Base-by-base conservation (phyloP, 257 asterid species). In the Cynanchum wilfordii region DNA sequence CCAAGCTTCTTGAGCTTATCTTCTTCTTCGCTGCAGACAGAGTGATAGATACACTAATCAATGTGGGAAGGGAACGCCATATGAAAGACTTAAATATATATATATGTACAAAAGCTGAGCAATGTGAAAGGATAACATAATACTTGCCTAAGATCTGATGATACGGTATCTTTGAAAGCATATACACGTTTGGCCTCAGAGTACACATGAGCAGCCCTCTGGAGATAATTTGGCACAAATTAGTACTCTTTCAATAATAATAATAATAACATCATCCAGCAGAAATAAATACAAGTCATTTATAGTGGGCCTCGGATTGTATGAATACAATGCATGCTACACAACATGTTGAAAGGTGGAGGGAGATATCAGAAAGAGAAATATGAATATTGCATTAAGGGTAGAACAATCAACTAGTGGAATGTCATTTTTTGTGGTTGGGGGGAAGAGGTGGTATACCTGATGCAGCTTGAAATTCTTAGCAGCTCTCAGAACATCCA, bases 161-260 rank as follows among this genome's bases (percentile, higher is more conserved):
- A 81, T 49, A 92, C 99, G 0, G 93, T 77, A 72, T 95, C 97
- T 82, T 86, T 92, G 84, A 95, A 95, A 70, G 93, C 93, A 70
- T 84, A 84, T 24, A 95, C 99, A 16, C 99, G 97, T 54, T 86
- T 90, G 77, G 96, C 96, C 83, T 95, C 99, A 5, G 99, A 88
- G 80, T 86, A 95, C 8, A 92, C 99, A 60, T 95, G 99, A 74
- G 87, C 88, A 74, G 99, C 97, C 82, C 99, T 85, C 98, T 92
- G 91, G 47, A 87, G 63, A 57, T 30, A 47, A 30, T 24, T 69
- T 7, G 66, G 67, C 47, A 50, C 9, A 47, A 49, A 74, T 68
- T 45, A 50, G 42, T 47, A 65, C 51, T 42, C 51, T 29, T 54
- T 56, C 33, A 30, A 71, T 58, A 27, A 24, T 38, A 56, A 33